These are phyloP conservation scores for Meyerozyma smithsonii DNA, from an alignment of 1,139 yeast genomes.

Conservation along the genomic window DNA sequence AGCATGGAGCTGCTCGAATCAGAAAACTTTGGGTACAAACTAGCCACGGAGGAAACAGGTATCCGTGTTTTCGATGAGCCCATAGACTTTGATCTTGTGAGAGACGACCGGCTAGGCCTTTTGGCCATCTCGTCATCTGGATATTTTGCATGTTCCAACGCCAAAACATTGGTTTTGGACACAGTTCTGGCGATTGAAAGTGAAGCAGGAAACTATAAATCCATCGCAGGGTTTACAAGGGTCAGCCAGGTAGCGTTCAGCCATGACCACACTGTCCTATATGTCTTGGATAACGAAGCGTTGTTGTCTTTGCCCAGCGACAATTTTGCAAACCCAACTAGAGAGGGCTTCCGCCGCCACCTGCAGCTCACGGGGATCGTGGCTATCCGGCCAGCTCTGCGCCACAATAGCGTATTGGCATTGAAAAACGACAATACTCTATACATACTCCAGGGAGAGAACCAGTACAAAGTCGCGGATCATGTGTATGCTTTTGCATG, in stretches of 20 bases:
- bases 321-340: background rate
- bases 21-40: conserved; percentile 38
- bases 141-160: conserved; percentile 31
- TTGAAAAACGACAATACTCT: background rate
- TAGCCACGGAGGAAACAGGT: conserved; percentile 24
- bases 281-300: conserved; percentile 16
- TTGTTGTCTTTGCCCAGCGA: conserved; percentile 2
- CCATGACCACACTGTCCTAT: conserved; percentile 19
- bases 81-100: conserved; percentile 19
- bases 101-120: conserved; percentile 19
- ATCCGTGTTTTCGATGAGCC: conserved; percentile 22
- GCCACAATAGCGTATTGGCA: background rate
- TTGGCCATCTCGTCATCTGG: conserved; percentile 23
- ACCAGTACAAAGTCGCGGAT: background rate
- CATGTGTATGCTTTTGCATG: background rate
- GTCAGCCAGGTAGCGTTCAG: conserved; percentile 25
- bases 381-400: background rate
- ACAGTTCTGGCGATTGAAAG: conserved; percentile 9
- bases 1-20: conserved; percentile 11
- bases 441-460: background rate
- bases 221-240: conserved; percentile 4
- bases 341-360: background rate
- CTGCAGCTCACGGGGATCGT: background rate
- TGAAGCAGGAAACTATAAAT: conserved; percentile 2
- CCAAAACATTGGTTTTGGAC: conserved; percentile 17